phyloP scores from a whole-genome alignment of 2,329 filamentous ascomycete genomes.

The Onygenales sp. region DNA sequence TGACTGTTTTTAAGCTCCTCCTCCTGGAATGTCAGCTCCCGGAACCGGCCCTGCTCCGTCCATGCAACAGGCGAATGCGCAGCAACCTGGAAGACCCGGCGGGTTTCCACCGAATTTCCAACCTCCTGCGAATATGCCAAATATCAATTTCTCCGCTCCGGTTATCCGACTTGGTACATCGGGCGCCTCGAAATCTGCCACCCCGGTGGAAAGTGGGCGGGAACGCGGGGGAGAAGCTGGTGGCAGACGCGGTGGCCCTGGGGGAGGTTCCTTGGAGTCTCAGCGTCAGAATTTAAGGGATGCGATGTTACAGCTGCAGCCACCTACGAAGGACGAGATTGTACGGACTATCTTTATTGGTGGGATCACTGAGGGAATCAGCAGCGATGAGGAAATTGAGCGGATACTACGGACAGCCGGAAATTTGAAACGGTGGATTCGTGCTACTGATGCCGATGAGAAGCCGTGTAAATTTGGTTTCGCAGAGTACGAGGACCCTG shows the following conservation, averaged over 20 bases:
- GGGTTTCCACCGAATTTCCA: slow-evolving; percentile 77
- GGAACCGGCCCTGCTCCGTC: slow-evolving; percentile 71
- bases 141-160: slow-evolving; percentile 96
- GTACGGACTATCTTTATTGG: slow-evolving; percentile 84
- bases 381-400: slow-evolving; percentile 71
- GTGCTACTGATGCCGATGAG: slow-evolving; percentile 65
- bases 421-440: slow-evolving; percentile 73
- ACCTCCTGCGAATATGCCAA: slow-evolving; percentile 82
- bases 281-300: slow-evolving; percentile 60
- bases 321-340: slow-evolving; percentile 83
- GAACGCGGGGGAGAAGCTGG: slow-evolving; percentile 33
- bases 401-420: slow-evolving; percentile 68
- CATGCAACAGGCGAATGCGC: slow-evolving; percentile 63
- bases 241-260: slow-evolving; percentile 47
- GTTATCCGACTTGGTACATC: slow-evolving; percentile 87
- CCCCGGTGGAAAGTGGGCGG: slow-evolving; percentile 33
- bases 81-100: slow-evolving; percentile 70
- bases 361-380: slow-evolving; percentile 68
- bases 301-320: slow-evolving; percentile 61
- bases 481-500: slow-evolving; percentile 85
- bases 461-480: slow-evolving; percentile 87
- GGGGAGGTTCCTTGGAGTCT: slow-evolving; percentile 54
- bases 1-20: slow-evolving; percentile 47
- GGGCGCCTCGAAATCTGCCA: slow-evolving; percentile 51
- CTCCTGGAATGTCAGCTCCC: slow-evolving; percentile 70